phyloP scores from a whole-genome alignment of 78 protist species.

The Dictyostelium purpureum region DNA sequence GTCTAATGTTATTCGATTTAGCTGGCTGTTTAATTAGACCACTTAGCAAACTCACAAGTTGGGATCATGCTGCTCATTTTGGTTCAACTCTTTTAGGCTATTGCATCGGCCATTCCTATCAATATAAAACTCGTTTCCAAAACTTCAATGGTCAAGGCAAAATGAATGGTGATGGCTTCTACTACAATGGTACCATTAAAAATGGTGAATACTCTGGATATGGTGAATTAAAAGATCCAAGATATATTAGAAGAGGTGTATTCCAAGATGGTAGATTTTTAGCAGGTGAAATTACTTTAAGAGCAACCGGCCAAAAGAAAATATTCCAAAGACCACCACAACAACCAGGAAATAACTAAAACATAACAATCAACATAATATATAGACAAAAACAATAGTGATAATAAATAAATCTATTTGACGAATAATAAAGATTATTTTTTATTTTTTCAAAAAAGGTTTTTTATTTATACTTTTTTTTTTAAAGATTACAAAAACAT shows the following conservation, averaged over 20 bases:
- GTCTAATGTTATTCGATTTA: constrained; percentile 6
- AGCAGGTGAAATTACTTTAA: neutral
- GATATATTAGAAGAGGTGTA: neutral
- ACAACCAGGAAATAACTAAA: too few species aligned
- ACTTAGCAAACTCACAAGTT: neutral
- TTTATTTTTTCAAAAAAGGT: too few species aligned
- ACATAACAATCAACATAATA: too few species aligned
- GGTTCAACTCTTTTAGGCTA: neutral
- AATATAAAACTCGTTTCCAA: constrained; percentile 14
- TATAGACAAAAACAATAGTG: too few species aligned
- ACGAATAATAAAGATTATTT: too few species aligned
- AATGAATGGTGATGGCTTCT: neutral
- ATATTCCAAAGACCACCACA: neutral
- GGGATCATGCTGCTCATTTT: constrained; percentile 72
- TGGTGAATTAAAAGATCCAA: neutral
- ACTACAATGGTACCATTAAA: neutral
- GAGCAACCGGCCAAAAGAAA: neutral
- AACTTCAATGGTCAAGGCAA: constrained; percentile 32
- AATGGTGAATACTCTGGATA: constrained; percentile 1
- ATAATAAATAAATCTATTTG: too few species aligned
- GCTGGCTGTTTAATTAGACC: neutral
- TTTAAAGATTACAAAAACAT: too few species aligned
- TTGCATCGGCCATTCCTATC: neutral
- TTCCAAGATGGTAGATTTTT: neutral
- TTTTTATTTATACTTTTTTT: too few species aligned